phyloP scores from a whole-genome alignment of 768 basidiomycete genomes.

The Xerocomellus intermedius region DNA sequence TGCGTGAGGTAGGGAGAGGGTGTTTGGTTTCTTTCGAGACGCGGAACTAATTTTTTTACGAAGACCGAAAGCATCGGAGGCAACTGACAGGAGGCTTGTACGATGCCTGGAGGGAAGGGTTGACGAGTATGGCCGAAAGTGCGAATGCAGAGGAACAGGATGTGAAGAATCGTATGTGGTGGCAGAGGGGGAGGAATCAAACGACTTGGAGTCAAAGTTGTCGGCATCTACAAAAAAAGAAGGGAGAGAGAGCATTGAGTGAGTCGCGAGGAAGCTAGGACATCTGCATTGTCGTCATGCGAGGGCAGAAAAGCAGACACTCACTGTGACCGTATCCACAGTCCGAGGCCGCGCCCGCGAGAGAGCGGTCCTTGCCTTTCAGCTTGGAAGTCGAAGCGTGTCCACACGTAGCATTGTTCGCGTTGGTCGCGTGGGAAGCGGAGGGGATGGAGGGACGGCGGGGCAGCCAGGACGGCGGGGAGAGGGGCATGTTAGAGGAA shows the following conservation, averaged over 20 bases:
- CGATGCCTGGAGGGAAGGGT: constrained; percentile 35
- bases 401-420: not conserved
- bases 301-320: constrained; percentile 8
- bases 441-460: constrained; percentile 20
- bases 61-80: constrained; percentile 50
- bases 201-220: constrained; percentile 8
- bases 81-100: constrained; percentile 49
- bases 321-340: constrained; percentile 15
- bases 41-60: constrained; percentile 41
- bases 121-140: constrained; percentile 2
- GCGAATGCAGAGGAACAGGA: constrained; percentile 2
- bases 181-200: constrained; percentile 14
- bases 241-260: not conserved
- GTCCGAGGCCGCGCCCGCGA: constrained; percentile 5
- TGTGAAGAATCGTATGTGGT: constrained; percentile 12
- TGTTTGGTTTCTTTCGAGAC: constrained; percentile 39
- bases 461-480: constrained; percentile 18
- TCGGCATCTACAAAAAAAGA: constrained; percentile 20
- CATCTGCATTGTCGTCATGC: not conserved
- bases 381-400: not conserved
- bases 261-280: constrained; percentile 4
- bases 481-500: constrained; percentile 16
- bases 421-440: not conserved
- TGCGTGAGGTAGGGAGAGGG: constrained; percentile 26
- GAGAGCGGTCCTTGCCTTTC: constrained; percentile 21